Evolutionary conservation across 2,329 filamentous ascomycete genomes (phyloP).

Genomic region (Botrytis squamosa): DNA sequence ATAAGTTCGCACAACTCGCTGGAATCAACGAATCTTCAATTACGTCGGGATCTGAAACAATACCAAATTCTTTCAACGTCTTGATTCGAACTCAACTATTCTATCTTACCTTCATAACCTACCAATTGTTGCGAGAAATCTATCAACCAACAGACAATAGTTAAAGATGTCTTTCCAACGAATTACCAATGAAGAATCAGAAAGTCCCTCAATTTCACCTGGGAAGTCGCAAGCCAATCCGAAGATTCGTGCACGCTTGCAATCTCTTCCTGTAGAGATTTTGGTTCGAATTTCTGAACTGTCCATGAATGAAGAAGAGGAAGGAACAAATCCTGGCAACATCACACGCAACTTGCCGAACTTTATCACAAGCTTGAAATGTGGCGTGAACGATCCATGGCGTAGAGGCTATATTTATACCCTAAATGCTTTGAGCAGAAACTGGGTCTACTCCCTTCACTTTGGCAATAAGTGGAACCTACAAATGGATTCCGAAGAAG

Average conservation of each 20-base stretch:
- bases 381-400: background rate
- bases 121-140: background rate
- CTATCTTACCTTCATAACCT: background rate
- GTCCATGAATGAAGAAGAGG: background rate
- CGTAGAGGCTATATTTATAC: background rate
- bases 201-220: background rate
- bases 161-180: background rate
- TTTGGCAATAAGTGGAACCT: background rate
- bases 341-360: background rate
- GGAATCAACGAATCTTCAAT: background rate
- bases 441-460: background rate
- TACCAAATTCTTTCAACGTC: background rate
- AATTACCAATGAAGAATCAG: background rate
- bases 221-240: background rate
- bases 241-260: background rate
- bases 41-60: background rate
- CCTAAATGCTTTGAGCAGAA: background rate
- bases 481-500: background rate
- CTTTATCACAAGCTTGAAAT: background rate
- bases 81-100: no score
- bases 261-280: background rate
- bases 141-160: background rate
- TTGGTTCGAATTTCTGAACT: background rate
- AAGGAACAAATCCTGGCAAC: background rate
- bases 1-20: background rate